A percentile compares a stretch with the other conserved stretches of the same genome.
Conservation (phyloP, 1,139 yeast genomes). For the Yamadazyma conglobata region DNA sequence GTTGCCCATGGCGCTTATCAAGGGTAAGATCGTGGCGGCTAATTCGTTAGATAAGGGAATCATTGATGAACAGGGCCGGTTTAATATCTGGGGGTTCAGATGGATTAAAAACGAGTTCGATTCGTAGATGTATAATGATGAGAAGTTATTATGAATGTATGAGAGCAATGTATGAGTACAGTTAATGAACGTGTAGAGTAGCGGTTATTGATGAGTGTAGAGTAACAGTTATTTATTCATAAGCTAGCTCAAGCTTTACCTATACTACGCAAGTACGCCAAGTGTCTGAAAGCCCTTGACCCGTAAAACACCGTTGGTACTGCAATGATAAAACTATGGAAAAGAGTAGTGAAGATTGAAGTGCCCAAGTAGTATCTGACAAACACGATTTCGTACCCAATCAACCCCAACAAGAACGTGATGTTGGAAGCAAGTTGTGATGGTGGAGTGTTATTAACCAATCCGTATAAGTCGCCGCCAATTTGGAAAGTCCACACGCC, state of each 20-base stretch:
- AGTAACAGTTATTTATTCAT: no score
- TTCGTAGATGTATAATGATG: no score
- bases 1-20: slow-evolving; percentile 80
- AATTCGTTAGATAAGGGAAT: slow-evolving; percentile 39
- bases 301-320: slow-evolving; percentile 65
- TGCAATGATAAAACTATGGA: slow-evolving; percentile 47
- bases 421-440: slow-evolving; percentile 32
- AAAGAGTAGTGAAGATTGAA: slow-evolving; percentile 68
- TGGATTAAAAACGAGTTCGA: slow-evolving; percentile 45
- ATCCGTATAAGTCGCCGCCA: slow-evolving; percentile 43
- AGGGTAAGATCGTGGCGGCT: slow-evolving; percentile 83
- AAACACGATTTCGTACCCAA: slow-evolving; percentile 62
- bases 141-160: no score
- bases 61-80: slow-evolving; percentile 23
- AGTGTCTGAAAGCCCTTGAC: slow-evolving; percentile 49
- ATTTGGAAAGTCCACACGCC: slow-evolving; percentile 47
- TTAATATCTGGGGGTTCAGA: slow-evolving; percentile 52
- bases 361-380: slow-evolving; percentile 66
- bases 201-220: slow-evolving; percentile 1
- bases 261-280: slow-evolving; percentile 32
- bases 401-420: slow-evolving; percentile 51
- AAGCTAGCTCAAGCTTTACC: slow-evolving; percentile 22
- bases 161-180: no score
- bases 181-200: no score
- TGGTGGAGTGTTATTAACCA: slow-evolving; percentile 25